Evolutionary conservation across 345 rosid genomes (phyloP).

Genomic region (Aquilaria malaccensis): DNA sequence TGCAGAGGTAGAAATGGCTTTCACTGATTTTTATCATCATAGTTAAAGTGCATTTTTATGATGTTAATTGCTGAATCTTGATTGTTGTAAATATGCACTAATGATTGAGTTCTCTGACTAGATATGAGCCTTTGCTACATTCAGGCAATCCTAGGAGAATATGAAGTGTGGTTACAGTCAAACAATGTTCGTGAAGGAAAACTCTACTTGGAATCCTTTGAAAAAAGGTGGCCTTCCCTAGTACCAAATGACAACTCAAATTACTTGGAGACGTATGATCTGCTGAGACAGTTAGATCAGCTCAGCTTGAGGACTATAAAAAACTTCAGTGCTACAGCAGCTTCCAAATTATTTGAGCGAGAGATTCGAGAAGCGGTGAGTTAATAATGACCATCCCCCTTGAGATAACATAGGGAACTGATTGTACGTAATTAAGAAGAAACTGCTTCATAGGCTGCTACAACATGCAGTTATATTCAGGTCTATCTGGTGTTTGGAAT

Average conservation of each 20-base stretch:
- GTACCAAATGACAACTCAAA: slow-evolving; percentile 28
- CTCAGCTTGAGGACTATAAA: slow-evolving; percentile 50
- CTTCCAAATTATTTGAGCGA: slow-evolving; percentile 59
- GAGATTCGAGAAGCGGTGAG: slow-evolving; percentile 83
- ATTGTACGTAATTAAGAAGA: too few species aligned
- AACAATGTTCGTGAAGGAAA: slow-evolving; percentile 56
- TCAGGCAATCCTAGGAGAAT: slow-evolving; percentile 70
- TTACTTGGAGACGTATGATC: slow-evolving; percentile 37
- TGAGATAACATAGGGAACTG: background rate
- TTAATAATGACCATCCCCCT: background rate
- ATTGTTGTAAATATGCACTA: background rate
- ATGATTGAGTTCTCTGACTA: background rate
- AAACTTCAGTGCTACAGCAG: slow-evolving; percentile 46
- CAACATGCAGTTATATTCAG: too few species aligned
- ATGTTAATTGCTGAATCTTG: background rate
- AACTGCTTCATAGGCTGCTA: too few species aligned
- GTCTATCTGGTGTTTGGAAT: too few species aligned
- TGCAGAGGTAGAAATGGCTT: slow-evolving; percentile 43
- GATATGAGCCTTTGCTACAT: slow-evolving; percentile 1
- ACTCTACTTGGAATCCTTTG: slow-evolving; percentile 60
- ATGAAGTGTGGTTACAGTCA: slow-evolving; percentile 61
- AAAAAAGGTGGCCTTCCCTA: slow-evolving; percentile 59
- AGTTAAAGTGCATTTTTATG: background rate
- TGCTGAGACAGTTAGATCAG: slow-evolving; percentile 39
- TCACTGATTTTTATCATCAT: slow-evolving; percentile 4